phyloP scores from a whole-genome alignment of 441 rosid species.

The Populus hybrid region DNA sequence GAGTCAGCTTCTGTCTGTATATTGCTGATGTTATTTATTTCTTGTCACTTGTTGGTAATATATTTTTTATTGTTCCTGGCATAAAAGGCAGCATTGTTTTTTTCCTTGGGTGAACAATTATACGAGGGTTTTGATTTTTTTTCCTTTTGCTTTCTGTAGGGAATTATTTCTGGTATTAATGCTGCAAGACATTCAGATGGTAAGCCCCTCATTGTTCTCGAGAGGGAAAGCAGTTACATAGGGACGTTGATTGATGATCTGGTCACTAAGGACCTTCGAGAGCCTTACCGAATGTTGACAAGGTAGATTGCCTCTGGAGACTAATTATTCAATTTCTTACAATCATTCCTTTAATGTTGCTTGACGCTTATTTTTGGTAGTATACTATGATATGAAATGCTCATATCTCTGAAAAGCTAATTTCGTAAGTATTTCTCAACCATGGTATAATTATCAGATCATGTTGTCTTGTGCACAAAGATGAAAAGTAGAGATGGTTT shows the following conservation, averaged over 20 bases:
- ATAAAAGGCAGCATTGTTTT: not conserved
- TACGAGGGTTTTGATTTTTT: not conserved
- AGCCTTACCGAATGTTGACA: constrained; percentile 96
- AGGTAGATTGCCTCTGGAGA: constrained; percentile 43
- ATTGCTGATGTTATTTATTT: not conserved
- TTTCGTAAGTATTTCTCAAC: not conserved
- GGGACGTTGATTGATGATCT: constrained; percentile 96
- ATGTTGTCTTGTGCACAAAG: not conserved
- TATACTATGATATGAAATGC: not conserved
- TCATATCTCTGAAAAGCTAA: not conserved
- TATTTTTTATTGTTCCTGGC: not conserved
- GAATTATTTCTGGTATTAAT: constrained; percentile 90
- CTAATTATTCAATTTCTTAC: not conserved
- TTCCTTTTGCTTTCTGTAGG: constrained; percentile 38
- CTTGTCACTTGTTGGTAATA: not conserved
- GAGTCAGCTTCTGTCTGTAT: constrained; percentile 7
- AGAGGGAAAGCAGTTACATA: constrained; percentile 93
- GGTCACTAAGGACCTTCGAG: constrained; percentile 94
- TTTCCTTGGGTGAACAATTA: not conserved
- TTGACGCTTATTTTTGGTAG: not conserved
- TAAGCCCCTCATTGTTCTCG: constrained; percentile 80
- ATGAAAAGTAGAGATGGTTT: not conserved
- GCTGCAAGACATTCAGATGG: constrained; percentile 91
- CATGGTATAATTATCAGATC: not conserved
- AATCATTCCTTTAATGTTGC: not conserved